Conservation (phyloP, 352 stramenopile species). For the Pythium apleroticum region DNA sequence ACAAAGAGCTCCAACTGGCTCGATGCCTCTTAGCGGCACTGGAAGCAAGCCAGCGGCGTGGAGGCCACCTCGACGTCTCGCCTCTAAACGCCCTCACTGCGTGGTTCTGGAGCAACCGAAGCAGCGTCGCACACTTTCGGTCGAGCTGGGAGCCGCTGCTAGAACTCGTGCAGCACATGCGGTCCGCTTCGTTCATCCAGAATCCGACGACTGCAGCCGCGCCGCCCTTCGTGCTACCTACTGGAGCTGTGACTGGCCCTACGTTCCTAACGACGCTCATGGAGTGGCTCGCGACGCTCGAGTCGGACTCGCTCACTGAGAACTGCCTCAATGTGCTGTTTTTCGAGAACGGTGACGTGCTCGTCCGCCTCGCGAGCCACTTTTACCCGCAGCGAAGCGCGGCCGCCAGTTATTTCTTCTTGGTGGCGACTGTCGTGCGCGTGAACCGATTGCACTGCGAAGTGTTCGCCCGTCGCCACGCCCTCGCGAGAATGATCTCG, state of each 20-base stretch:
- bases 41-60: neutral
- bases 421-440: constrained; percentile 29
- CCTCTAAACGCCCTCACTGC: constrained; percentile 30
- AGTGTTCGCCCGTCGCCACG: constrained; percentile 30
- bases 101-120: constrained; percentile 36
- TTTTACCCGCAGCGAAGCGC: constrained; percentile 24
- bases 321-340: constrained; percentile 39
- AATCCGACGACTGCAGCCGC: neutral
- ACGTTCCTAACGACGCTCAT: constrained; percentile 33
- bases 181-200: constrained; percentile 5
- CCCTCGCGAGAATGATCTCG: constrained; percentile 12
- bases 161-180: constrained; percentile 25
- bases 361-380: constrained; percentile 24
- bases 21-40: constrained; percentile 27
- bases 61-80: constrained; percentile 16
- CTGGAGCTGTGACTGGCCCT: neutral
- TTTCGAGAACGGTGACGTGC: constrained; percentile 31
- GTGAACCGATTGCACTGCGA: constrained; percentile 35
- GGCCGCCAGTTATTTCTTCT: constrained; percentile 27
- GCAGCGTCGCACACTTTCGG: constrained; percentile 26
- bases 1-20: constrained; percentile 13
- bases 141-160: constrained; percentile 26
- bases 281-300: constrained; percentile 36
- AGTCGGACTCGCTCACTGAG: constrained; percentile 29
- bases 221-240: neutral